Base-by-base conservation (phyloP, 2,329 filamentous ascomycete genomes). In the Pseudogymnoascus sp. region DNA sequence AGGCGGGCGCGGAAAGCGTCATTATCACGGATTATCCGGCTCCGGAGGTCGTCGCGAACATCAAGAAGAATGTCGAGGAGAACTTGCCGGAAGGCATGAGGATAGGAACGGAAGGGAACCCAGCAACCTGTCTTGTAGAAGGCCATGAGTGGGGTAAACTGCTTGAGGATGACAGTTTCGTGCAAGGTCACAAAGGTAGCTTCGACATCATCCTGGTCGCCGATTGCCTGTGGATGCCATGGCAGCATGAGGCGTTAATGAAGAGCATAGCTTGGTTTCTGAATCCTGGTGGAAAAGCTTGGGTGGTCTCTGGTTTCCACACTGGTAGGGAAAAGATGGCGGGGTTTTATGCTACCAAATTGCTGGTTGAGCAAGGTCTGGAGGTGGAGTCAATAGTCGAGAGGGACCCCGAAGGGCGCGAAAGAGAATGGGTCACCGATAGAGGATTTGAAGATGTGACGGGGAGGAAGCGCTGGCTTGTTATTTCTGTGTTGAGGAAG, bases 151-250 rank as follows among this genome's bases (percentile, higher is more conserved):
- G 89, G 88, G 87, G 88, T 6, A 80, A 68, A 81, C 78, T 73
- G 3, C 61, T 63, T 12, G 69, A 71, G 62, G 63, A 62, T 22
- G 63, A 59, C 28, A 46, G 19, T 16, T 37, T 53, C 26, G 61
- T 37, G n/a, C 16, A 38, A n/a, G 14, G 50, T 6, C 65, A 72
- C 77, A 72, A 73, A 2, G 74, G 75, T 26, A 66, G 63, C 1
- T 90, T 86, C 70, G 84, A 84, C 53, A 81, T 86, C 63, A 78
- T 91, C 41, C 75, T 90, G n/a, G 85, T 85, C 0, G 86, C 87
- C 66, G 88, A 91, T 74, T 90, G 88, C 70, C 80, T 89, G 63
- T 91, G 89, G 88, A 90, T 91, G 86, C 83, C 84, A 1, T 82
- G 81, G 77, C 83, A 91, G 77, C 89, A 91, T 73, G 79, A 75